Evolutionary conservation across 2,329 filamentous ascomycete species (phyloP).

Genomic region (Monosporascus ibericus): DNA sequence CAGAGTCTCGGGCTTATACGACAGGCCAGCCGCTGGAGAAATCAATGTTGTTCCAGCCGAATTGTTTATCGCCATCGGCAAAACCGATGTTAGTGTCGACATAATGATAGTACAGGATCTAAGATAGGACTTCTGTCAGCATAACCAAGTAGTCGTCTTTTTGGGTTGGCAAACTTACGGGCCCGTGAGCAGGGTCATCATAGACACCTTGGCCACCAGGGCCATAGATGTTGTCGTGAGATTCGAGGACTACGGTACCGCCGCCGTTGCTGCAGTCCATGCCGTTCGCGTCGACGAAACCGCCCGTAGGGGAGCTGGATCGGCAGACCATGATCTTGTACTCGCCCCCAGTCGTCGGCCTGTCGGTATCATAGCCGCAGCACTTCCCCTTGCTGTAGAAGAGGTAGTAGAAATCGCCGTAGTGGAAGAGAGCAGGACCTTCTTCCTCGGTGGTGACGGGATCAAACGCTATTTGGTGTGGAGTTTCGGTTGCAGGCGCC

Average conservation of each 20-base stretch:
- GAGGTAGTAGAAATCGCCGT: conserved; percentile 53
- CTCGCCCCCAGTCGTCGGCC: conserved; percentile 47
- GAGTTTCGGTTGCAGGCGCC: conserved; percentile 40
- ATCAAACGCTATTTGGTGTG: conserved; percentile 48
- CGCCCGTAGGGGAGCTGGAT: conserved; percentile 41
- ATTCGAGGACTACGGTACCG: conserved; percentile 55
- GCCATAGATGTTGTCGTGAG: conserved; percentile 55
- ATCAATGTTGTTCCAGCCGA: conserved; percentile 45
- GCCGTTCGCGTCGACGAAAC: conserved; percentile 31
- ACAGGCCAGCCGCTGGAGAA: conserved; percentile 45
- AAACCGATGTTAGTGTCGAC: conserved; percentile 28
- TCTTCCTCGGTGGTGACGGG: conserved; percentile 45
- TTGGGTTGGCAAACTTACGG: neutral
- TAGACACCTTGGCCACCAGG: conserved; percentile 54
- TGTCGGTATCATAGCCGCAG: conserved; percentile 45
- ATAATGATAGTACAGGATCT: conserved; percentile 42
- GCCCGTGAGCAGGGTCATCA: conserved; percentile 22
- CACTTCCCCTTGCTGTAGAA: conserved; percentile 55
- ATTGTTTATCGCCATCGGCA: conserved; percentile 37
- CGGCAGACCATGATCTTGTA: conserved; percentile 59
- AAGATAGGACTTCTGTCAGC: neutral
- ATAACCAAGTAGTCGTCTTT: no score
- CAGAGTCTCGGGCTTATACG: conserved; percentile 9
- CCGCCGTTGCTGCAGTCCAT: conserved; percentile 31
- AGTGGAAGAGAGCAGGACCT: conserved; percentile 46